Conservation (phyloP, 1,284 basidiomycete genomes). For the Leucoagaricus sp. region DNA sequence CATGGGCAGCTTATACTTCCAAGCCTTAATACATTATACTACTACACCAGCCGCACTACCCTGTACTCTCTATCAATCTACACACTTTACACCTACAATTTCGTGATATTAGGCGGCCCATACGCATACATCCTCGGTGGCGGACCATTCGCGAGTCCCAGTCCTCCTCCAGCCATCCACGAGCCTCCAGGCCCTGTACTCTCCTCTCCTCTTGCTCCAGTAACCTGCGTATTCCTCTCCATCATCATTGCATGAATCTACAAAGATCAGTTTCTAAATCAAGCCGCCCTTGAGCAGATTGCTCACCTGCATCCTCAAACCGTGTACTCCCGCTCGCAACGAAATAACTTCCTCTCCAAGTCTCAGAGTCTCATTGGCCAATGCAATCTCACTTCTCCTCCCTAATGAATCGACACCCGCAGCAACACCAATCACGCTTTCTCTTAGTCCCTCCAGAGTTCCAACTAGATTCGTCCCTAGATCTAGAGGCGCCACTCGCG, state of each 20-base stretch:
- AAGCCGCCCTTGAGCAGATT: constrained; percentile 18
- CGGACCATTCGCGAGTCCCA: constrained; percentile 15
- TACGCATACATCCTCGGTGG: constrained; percentile 13
- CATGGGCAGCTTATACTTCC: constrained; percentile 26
- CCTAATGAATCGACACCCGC: constrained; percentile 64
- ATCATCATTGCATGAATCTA: constrained; percentile 59
- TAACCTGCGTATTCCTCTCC: constrained; percentile 61
- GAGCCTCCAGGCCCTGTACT: constrained; percentile 19
- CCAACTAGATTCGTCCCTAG: constrained; percentile 60
- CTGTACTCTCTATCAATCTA: background rate
- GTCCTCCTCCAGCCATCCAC: constrained; percentile 22
- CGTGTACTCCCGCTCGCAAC: constrained; percentile 72
- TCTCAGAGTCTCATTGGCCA: constrained; percentile 64
- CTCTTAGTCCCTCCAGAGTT: constrained; percentile 58
- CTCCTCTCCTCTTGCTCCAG: constrained; percentile 32
- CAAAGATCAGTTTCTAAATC: constrained; percentile 28
- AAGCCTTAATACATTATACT: constrained; percentile 21
- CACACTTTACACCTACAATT: constrained; percentile 13
- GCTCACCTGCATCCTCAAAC: constrained; percentile 76
- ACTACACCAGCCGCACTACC: constrained; percentile 8
- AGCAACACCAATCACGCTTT: constrained; percentile 60
- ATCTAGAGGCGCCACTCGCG: constrained; percentile 57
- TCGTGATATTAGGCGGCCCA: constrained; percentile 16
- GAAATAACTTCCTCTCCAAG: constrained; percentile 78
- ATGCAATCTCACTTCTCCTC: constrained; percentile 61